Evolutionary conservation across 441 rosid genomes (phyloP), one percentile per base, ranked within the genome.

Genomic region (Manihot esculenta): DNA sequence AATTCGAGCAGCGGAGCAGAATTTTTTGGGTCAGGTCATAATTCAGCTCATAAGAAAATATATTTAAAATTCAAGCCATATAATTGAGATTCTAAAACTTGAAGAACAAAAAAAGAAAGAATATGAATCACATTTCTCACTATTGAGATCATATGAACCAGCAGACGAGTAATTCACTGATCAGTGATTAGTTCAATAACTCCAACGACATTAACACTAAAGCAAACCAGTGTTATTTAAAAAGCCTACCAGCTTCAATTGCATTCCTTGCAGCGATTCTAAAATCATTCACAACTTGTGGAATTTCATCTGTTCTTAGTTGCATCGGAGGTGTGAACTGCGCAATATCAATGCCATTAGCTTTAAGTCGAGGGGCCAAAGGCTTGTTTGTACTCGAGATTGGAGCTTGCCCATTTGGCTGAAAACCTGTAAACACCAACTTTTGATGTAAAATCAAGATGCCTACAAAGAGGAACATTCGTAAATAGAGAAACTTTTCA

Each of bases 251-350:
- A 77, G 95, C 95, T 83, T n/a, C n/a, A n/a, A n/a, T n/a, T n/a
- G n/a, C n/a, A n/a, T n/a, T n/a, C n/a, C n/a, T n/a, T n/a, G n/a
- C n/a, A n/a, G n/a, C n/a, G n/a, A n/a, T n/a, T n/a, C n/a, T n/a
- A n/a, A n/a, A n/a, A n/a, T n/a, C n/a, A n/a, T n/a, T n/a, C n/a
- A n/a, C n/a, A n/a, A n/a, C n/a, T n/a, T n/a, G n/a, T n/a, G n/a
- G n/a, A n/a, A n/a, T n/a, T n/a, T n/a, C n/a, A n/a, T n/a, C n/a
- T n/a, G n/a, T n/a, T n/a, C n/a, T n/a, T n/a, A n/a, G n/a, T n/a
- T 80, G 74, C 24, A 83, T 85, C 1, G 97, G 94, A 27, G 83
- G 85, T 62, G n/a, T 85, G 78, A 74, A 85, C 67, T 76, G 77
- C 64, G 85, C 83, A 84, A 30, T 81, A 79, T 11, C 59, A 85